A percentile compares a stretch with the other conserved stretches of the same genome.
Conservation (phyloP, 148 eudicot genomes). For the Chenopodium berlandieri region DNA sequence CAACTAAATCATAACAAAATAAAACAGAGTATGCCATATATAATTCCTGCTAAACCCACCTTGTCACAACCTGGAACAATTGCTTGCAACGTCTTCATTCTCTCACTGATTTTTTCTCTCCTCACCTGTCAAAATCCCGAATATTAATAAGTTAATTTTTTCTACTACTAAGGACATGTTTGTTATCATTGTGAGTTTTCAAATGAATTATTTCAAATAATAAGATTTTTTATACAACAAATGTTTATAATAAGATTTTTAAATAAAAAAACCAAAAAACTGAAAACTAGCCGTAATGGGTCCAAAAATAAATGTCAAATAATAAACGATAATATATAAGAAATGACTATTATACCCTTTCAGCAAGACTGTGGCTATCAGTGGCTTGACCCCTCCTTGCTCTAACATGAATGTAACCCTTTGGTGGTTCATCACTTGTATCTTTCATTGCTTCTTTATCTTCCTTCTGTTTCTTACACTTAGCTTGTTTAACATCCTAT, state of each 20-base stretch:
- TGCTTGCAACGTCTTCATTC: slow-evolving; percentile 70
- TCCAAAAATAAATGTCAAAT: neutral
- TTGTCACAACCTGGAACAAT: slow-evolving; percentile 96
- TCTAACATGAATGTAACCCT: slow-evolving; percentile 81
- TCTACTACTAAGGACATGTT: neutral
- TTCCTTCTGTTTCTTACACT: slow-evolving; percentile 48
- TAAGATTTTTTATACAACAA: no score
- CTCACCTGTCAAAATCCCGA: slow-evolving; percentile 48
- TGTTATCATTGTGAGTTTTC: neutral
- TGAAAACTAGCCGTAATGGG: no score
- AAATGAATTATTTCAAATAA: no score
- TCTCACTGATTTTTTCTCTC: slow-evolving; percentile 84
- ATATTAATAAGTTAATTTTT: neutral
- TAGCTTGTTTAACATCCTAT: slow-evolving; percentile 39
- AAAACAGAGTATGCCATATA: neutral
- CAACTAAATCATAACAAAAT: neutral
- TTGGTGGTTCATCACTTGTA: slow-evolving; percentile 48
- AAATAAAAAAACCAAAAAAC: no score
- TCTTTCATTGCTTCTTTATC: slow-evolving; percentile 21
- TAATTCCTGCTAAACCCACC: slow-evolving; percentile 33
- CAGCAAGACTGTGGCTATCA: slow-evolving; percentile 89
- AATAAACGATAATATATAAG: neutral
- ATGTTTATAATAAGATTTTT: neutral
- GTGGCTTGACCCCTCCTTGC: slow-evolving; percentile 96
- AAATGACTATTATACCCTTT: slow-evolving; percentile 51